Evolutionary conservation across 2,329 filamentous ascomycete species (phyloP).

Genomic region (Scleromitrula shiraiana): DNA sequence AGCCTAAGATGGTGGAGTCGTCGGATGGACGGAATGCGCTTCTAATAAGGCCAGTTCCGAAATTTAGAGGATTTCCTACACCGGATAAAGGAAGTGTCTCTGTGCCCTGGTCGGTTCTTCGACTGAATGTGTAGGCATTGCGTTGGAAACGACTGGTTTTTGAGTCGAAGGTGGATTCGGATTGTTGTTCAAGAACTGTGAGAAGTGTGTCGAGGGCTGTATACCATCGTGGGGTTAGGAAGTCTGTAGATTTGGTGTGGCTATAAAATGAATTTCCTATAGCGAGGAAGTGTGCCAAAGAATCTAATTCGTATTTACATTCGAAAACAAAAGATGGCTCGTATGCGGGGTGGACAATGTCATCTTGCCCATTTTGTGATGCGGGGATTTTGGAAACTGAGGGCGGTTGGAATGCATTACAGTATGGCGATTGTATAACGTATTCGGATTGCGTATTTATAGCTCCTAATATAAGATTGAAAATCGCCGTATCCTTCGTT

Average conservation of each 20-base stretch:
- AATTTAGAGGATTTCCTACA: slow-evolving; percentile 83
- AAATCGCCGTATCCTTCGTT: slow-evolving; percentile 69
- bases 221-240: slow-evolving; percentile 72
- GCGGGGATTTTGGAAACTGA: slow-evolving; percentile 67
- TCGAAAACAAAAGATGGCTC: slow-evolving; percentile 85
- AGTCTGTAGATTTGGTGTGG: slow-evolving; percentile 68
- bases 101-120: slow-evolving; percentile 71
- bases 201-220: slow-evolving; percentile 68
- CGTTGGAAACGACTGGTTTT: slow-evolving; percentile 53
- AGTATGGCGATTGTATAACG: slow-evolving; percentile 90
- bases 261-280: slow-evolving; percentile 81
- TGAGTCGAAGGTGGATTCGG: slow-evolving; percentile 69
- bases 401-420: slow-evolving; percentile 96
- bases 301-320: slow-evolving; percentile 98
- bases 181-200: slow-evolving; percentile 68
- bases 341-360: slow-evolving; percentile 78
- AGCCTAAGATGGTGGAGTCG: slow-evolving; percentile 88
- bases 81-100: slow-evolving; percentile 81
- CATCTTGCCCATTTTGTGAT: slow-evolving; percentile 72
- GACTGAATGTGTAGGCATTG: slow-evolving; percentile 84
- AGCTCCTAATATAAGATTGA: slow-evolving; percentile 76
- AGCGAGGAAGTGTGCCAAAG: slow-evolving; percentile 82
- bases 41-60: slow-evolving; percentile 74
- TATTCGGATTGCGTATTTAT: slow-evolving; percentile 96
- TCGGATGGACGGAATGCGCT: slow-evolving; percentile 93